Evolutionary conservation across 495 filamentous ascomycete species (phyloP), one percentile per base, ranked within the genome.

Genomic region (Neurospora sp.): DNA sequence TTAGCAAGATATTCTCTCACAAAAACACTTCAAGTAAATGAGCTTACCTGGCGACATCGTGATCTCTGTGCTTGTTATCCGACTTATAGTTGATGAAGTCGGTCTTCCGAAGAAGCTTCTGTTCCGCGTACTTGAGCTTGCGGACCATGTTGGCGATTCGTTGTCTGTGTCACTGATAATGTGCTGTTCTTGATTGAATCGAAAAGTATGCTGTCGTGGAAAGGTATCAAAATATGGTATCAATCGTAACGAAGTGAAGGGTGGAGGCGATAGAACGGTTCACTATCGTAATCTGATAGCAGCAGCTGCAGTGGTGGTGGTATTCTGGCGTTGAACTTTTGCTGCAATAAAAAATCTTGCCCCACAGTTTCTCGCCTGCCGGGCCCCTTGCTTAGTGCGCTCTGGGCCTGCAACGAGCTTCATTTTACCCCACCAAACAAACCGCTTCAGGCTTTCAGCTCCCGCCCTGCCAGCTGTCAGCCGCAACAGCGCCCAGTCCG

Each of bases 21-120:
- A 17, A 40, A 39, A 28, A 1, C 13, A 39, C n/a, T 69, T 7
- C 6, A 37, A 17, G 3, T 34, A 4, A 2, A 11, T 36, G 19
- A 70, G 15, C 71, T 40, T 66, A 78, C 78, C 78, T 90, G 71
- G 90, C 86, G 73, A 98, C 87, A 75, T 89, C 85, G 75, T 93
- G 82, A 73, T 83, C 91, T 81, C 94, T 90, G 86, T 99, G 96
- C 75, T 87, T 84, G 79, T 90, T 86, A 84, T 99, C 95, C 78
- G 90, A 90, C 83, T 94, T 93, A 86, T 95, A 98, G 79, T 91
- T 94, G 76, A 93, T 90, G 84, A 99, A 96, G 82, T 99, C 94
- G 82, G 96, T 94, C 84, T 98, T 99, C 73, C 90, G 89, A 80
- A 98, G 90, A 74, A 87, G 78, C 73, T 84, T 85, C 74, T 92